Evolutionary conservation across 2,329 filamentous ascomycete genomes (phyloP).

Genomic region (Myriosclerotinia scirpicola): DNA sequence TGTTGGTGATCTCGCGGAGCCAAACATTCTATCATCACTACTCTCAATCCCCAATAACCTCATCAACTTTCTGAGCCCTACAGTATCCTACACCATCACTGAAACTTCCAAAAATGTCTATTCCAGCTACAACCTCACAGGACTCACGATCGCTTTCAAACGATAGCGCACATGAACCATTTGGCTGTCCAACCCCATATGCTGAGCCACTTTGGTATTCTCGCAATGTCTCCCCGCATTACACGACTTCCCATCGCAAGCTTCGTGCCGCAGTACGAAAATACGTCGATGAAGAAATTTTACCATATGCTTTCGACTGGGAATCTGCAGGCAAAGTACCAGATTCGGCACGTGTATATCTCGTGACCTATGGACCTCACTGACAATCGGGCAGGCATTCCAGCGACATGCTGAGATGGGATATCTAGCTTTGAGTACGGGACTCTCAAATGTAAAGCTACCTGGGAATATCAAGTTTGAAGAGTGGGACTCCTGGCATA

Average conservation of each 20-base stretch:
- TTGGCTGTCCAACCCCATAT: conserved; percentile 38
- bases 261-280: conserved; percentile 56
- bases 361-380: background rate
- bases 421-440: conserved; percentile 42
- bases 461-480: conserved; percentile 49
- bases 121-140: background rate
- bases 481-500: conserved; percentile 58
- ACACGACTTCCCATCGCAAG: conserved; percentile 60
- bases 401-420: conserved; percentile 38
- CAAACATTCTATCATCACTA: too few relatives aligned
- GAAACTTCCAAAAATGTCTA: background rate
- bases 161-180: conserved; percentile 20
- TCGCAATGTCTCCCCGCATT: conserved; percentile 52
- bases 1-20: background rate
- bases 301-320: conserved; percentile 62
- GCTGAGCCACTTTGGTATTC: conserved; percentile 42
- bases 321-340: conserved; percentile 57
- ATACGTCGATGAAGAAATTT: conserved; percentile 59
- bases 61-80: background rate
- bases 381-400: conserved; percentile 31
- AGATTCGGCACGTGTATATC: conserved; percentile 41
- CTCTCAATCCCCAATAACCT: background rate
- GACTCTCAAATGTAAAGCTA: conserved; percentile 43
- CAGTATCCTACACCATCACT: background rate
- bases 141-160: background rate